Conservation (phyloP, 2,329 filamentous ascomycete genomes). For the Diaporthe ilicicola region DNA sequence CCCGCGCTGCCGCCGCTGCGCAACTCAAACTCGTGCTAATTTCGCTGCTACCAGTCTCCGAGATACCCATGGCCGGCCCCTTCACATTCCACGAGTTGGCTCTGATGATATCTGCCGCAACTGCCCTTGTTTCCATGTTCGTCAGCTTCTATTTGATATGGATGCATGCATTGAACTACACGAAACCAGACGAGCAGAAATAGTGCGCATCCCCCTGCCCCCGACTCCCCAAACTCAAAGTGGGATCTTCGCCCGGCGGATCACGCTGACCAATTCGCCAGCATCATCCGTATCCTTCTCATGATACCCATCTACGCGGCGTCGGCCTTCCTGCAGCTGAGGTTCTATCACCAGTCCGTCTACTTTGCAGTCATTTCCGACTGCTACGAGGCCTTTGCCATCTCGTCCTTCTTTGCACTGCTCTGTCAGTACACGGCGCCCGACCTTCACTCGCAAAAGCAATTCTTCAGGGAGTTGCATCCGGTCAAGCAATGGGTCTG, state of each 20-base stretch:
- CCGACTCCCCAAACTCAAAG: neutral
- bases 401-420: conserved; percentile 85
- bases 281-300: conserved; percentile 86
- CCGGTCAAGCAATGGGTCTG: conserved; percentile 77
- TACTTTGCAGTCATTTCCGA: conserved; percentile 85
- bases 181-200: conserved; percentile 66
- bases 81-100: conserved; percentile 65
- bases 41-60: conserved; percentile 50
- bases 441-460: conserved; percentile 81
- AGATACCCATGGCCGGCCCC: conserved; percentile 55
- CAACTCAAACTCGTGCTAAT: conserved; percentile 42
- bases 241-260: neutral
- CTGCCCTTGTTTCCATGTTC: conserved; percentile 58
- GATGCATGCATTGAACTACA: conserved; percentile 68
- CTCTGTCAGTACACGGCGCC: conserved; percentile 83
- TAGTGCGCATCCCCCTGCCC: conserved; percentile 50
- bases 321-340: conserved; percentile 77
- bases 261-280: conserved; percentile 43
- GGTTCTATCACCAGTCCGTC: conserved; percentile 78
- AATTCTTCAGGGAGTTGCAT: conserved; percentile 76
- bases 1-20: neutral
- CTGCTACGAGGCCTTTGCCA: conserved; percentile 90
- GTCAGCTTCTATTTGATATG: conserved; percentile 65
- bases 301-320: conserved; percentile 86
- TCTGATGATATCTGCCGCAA: conserved; percentile 58